Percentiles rank a stretch among this genome's conserved stretches.
These are phyloP conservation scores for Vaccinium macrocarpon DNA, from an alignment of 148 eudicot species.

Conservation along the genomic window DNA sequence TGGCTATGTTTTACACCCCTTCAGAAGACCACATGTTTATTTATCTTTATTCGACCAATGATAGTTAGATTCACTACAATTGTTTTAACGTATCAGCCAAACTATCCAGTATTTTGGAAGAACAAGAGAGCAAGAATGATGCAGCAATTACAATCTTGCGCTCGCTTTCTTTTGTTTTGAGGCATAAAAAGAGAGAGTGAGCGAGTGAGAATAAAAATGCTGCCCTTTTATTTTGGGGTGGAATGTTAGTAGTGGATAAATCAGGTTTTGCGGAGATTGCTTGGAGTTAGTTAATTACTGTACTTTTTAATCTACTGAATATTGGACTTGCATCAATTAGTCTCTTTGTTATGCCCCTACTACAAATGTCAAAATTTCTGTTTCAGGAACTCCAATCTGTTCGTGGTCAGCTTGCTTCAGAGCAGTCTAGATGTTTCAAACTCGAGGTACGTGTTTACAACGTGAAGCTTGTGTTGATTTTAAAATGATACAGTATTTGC, in stretches of 20 bases:
- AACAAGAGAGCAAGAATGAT: neutral
- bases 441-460: conserved; percentile 62
- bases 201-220: neutral
- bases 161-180: neutral
- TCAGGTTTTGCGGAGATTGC: neutral
- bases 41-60: neutral
- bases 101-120: neutral
- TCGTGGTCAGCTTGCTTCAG: conserved; percentile 92
- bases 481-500: neutral
- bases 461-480: conserved; percentile 1
- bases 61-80: neutral
- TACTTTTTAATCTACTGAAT: neutral
- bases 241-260: neutral
- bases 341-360: neutral
- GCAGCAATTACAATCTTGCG: too few relatives aligned
- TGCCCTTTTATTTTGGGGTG: neutral
- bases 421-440: conserved; percentile 98
- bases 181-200: neutral
- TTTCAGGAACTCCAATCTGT: conserved; percentile 97
- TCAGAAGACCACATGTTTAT: neutral
- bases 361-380: conserved; percentile 8
- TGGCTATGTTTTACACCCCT: neutral
- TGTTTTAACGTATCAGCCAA: neutral
- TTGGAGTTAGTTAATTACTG: neutral
- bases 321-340: neutral